Percentiles rank a stretch among this genome's conserved stretches.
phyloP scores from a whole-genome alignment of 163 green algal species.

The Scenedesmus sp. region DNA sequence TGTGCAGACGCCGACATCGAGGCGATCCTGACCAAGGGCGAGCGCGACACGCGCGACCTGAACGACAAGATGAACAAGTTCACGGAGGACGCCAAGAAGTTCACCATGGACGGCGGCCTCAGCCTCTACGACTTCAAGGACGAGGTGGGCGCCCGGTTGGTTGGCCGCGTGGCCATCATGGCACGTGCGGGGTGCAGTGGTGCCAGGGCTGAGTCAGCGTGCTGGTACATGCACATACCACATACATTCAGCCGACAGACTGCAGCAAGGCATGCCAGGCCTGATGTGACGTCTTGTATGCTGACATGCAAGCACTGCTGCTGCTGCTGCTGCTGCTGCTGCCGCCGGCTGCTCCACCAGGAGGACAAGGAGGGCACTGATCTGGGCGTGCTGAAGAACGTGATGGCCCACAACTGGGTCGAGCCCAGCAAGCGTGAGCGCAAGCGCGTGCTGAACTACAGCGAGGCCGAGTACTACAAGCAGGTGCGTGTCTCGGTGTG shows the following conservation, averaged over 20 bases:
- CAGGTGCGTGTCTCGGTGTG: conserved; percentile 54
- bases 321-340: not conserved
- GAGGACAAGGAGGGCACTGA: conserved; percentile 51
- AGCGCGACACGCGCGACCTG: conserved; percentile 89
- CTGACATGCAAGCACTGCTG: not conserved
- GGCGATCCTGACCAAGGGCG: conserved; percentile 94
- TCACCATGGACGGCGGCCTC: conserved; percentile 95
- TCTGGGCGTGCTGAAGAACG: conserved; percentile 72
- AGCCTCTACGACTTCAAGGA: conserved; percentile 95
- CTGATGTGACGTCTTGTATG: not conserved
- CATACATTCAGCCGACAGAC: too few relatives aligned
- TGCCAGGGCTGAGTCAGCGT: not conserved
- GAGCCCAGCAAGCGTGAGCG: conserved; percentile 97
- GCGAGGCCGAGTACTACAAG: conserved; percentile 85
- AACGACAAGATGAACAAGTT: conserved; percentile 99
- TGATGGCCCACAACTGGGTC: conserved; percentile 94
- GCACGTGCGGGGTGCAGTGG: not conserved
- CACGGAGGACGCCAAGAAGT: conserved; percentile 96
- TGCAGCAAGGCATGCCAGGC: not conserved
- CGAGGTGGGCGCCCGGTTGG: conserved; percentile 65
- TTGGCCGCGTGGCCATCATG: not conserved
- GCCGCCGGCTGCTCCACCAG: not conserved
- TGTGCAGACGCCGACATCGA: conserved; percentile 90
- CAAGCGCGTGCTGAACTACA: conserved; percentile 89
- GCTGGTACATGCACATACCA: too few relatives aligned